Conservation (phyloP, 2,329 filamentous ascomycete species). For the Alternaria novae-zelandiae region DNA sequence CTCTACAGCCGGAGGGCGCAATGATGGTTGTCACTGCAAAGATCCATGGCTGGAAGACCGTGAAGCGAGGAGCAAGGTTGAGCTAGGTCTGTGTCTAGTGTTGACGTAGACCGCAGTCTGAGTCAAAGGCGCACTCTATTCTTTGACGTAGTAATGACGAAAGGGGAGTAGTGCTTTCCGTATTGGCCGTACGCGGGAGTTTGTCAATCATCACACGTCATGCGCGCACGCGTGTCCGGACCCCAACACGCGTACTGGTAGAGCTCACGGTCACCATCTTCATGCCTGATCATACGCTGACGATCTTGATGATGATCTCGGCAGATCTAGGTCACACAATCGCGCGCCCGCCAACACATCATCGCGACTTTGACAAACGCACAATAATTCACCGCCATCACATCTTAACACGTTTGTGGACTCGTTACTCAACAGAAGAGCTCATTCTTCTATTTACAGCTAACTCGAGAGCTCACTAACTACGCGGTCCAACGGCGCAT, state of each 20-base stretch:
- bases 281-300: neutral
- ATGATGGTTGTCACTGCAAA: neutral
- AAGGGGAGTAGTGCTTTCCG: neutral
- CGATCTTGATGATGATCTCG: no score
- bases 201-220: neutral
- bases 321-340: neutral
- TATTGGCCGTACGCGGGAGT: neutral
- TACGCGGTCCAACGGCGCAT: slow-evolving; percentile 24
- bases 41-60: neutral
- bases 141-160: neutral
- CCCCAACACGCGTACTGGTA: neutral
- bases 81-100: neutral
- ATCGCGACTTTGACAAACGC: neutral
- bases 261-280: neutral
- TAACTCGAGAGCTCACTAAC: neutral
- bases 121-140: no score
- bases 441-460: neutral
- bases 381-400: neutral
- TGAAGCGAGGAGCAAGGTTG: no score
- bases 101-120: no score
- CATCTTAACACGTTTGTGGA: neutral
- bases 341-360: neutral
- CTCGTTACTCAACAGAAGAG: no score
- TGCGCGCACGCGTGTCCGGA: neutral
- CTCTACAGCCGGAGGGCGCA: neutral